Conservation (phyloP, 2,329 filamentous ascomycete species). For the Colletotrichum tropicicola region DNA sequence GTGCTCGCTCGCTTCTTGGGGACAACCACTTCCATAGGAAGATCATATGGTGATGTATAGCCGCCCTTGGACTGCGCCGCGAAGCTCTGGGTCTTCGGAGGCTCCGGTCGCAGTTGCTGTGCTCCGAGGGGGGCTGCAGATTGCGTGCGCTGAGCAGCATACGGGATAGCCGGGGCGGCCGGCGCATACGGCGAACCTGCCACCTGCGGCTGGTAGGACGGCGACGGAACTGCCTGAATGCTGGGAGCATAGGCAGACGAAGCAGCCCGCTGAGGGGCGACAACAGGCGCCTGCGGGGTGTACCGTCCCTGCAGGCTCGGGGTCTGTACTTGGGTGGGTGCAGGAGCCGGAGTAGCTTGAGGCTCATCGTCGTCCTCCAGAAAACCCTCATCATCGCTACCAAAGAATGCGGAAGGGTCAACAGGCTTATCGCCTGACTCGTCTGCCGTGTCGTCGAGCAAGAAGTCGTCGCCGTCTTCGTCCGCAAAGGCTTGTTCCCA, state of each 20-base stretch:
- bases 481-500: constrained; percentile 85
- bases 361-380: constrained; percentile 72
- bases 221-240: constrained; percentile 31
- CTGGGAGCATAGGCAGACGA: constrained; percentile 37
- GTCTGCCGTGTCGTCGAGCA: constrained; percentile 64
- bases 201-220: constrained; percentile 35
- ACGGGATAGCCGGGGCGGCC: constrained; percentile 22
- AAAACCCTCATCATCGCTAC: constrained; percentile 87
- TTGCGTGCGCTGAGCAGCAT: constrained; percentile 35
- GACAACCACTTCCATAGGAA: constrained; percentile 87
- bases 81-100: constrained; percentile 80
- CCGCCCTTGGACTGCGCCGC: constrained; percentile 90
- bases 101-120: constrained; percentile 50
- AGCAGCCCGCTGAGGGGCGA: background rate
- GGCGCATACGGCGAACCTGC: constrained; percentile 26
- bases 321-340: constrained; percentile 4
- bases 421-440: constrained; percentile 57
- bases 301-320: constrained; percentile 29
- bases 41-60: constrained; percentile 93
- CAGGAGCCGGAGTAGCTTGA: constrained; percentile 34
- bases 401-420: constrained; percentile 73
- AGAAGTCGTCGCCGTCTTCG: constrained; percentile 74
- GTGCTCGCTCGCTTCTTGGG: constrained; percentile 72
- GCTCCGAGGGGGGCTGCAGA: constrained; percentile 47
- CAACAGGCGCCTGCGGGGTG: constrained; percentile 11